Evolutionary conservation across 768 basidiomycete species (phyloP).

Genomic region (Pisolithus marmoratus): DNA sequence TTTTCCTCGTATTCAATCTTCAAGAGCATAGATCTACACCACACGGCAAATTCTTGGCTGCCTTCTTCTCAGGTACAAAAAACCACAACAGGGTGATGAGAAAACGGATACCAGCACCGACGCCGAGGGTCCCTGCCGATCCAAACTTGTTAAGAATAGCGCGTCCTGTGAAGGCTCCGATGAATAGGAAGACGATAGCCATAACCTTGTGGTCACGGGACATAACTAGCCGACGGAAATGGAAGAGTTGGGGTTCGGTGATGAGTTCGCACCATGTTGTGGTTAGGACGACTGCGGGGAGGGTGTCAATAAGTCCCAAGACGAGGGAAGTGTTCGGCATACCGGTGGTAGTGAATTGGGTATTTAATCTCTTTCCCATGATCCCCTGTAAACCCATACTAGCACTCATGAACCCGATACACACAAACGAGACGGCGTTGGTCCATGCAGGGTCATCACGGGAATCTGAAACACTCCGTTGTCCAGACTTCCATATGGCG

Average conservation of each 20-base stretch:
- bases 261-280: slow-evolving; percentile 87
- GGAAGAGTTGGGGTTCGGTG: slow-evolving; percentile 74
- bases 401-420: slow-evolving; percentile 76
- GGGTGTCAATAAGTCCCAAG: neutral
- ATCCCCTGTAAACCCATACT: slow-evolving; percentile 78
- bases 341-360: slow-evolving; percentile 77
- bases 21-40: neutral
- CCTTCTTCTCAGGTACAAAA: slow-evolving; percentile 41
- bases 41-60: slow-evolving; percentile 1
- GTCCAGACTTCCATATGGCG: slow-evolving; percentile 62
- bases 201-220: slow-evolving; percentile 69
- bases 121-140: slow-evolving; percentile 55
- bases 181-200: slow-evolving; percentile 62
- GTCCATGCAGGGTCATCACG: slow-evolving; percentile 70
- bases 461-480: slow-evolving; percentile 45
- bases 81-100: slow-evolving; percentile 62
- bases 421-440: slow-evolving; percentile 58
- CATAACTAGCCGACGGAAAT: slow-evolving; percentile 41
- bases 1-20: neutral
- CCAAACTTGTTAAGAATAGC: slow-evolving; percentile 57
- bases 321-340: slow-evolving; percentile 20
- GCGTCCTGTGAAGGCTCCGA: slow-evolving; percentile 67
- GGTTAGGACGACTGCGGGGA: slow-evolving; percentile 68
- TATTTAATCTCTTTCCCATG: slow-evolving; percentile 68
- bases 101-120: slow-evolving; percentile 58